Base-by-base conservation (phyloP, 2,329 filamentous ascomycete genomes). In the Pyricularia sp. region DNA sequence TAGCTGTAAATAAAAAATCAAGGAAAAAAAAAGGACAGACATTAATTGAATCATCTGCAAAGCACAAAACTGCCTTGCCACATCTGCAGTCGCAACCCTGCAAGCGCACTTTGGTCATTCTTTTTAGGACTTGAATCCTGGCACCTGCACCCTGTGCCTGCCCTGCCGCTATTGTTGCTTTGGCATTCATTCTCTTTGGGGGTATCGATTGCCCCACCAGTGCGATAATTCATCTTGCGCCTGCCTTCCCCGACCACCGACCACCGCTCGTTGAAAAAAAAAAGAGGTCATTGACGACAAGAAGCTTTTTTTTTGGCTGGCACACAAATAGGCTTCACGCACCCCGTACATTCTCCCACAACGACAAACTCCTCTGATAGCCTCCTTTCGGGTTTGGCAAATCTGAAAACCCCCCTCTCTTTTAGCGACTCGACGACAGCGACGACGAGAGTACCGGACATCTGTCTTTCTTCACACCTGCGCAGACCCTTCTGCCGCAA, bases 201-300 rank as follows among this genome's bases (percentile, higher is more conserved):
- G 58, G 67, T 28, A 61, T 68, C 63, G 67, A 64, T 64, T 68
- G 59, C 67, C 67, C 67, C 67, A 68, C 67, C 33, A 33, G 20
- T 63, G 59, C 59, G 59, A 63, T 28, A 63, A 63, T 63, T 23
- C 59, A 17, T 28, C 59, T 63, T 33, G 58, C 67, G 67, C 58
- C 67, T 64, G 67, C 58, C 67, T 64, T 68, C 59, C 61, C 58
- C 66, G 50, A 61, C 58, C 66, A 61, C 26, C 59, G 25, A 63
- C 26, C 59, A 63, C 59, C 12, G 12, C 59, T 63, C 25, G 12
- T 28, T 63, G 12, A 9, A 26, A 63, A 63, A 63, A 14, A 50
- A 50, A 50, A 50, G 20, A 50, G 20, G 42, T 14, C 59, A 17
- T 63, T 17, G 59, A 63, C 59, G 59, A 63, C 59, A 26, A 63